Conservation (phyloP, 2,329 filamentous ascomycete genomes). For the Metarhizium anisopliae region DNA sequence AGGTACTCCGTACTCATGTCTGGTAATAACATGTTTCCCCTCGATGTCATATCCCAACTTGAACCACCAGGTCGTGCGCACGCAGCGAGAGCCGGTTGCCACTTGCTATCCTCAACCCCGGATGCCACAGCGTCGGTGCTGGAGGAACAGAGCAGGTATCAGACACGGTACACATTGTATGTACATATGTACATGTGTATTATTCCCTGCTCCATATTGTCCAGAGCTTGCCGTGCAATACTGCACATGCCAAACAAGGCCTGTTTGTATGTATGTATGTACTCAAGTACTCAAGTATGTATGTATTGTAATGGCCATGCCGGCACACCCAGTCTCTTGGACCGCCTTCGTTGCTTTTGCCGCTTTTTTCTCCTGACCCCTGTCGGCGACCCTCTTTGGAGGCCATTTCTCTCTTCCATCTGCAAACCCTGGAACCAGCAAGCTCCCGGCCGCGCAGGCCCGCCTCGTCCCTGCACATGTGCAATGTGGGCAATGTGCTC, state of each 20-base stretch:
- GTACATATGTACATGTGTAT: too few relatives aligned
- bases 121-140: neutral
- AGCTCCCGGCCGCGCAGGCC: slow-evolving; percentile 20
- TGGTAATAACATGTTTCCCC: too few relatives aligned
- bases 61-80: too few relatives aligned
- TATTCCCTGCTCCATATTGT: too few relatives aligned
- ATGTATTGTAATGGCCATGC: neutral
- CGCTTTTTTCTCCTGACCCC: slow-evolving; percentile 5
- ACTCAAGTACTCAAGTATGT: too few relatives aligned
- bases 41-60: too few relatives aligned
- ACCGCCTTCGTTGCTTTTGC: slow-evolving; percentile 4
- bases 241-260: too few relatives aligned
- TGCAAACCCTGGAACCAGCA: slow-evolving; percentile 12
- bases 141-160: neutral
- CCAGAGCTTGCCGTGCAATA: too few relatives aligned
- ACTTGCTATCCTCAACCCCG: too few relatives aligned
- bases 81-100: too few relatives aligned
- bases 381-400: slow-evolving; percentile 7
- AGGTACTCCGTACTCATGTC: too few relatives aligned
- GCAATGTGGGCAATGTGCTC: neutral
- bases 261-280: too few relatives aligned
- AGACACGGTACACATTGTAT: neutral
- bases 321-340: slow-evolving; percentile 10
- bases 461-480: slow-evolving; percentile 13
- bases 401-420: slow-evolving; percentile 1